Base-by-base conservation (phyloP, 768 basidiomycete species). In the Podaxis mareebaensis region DNA sequence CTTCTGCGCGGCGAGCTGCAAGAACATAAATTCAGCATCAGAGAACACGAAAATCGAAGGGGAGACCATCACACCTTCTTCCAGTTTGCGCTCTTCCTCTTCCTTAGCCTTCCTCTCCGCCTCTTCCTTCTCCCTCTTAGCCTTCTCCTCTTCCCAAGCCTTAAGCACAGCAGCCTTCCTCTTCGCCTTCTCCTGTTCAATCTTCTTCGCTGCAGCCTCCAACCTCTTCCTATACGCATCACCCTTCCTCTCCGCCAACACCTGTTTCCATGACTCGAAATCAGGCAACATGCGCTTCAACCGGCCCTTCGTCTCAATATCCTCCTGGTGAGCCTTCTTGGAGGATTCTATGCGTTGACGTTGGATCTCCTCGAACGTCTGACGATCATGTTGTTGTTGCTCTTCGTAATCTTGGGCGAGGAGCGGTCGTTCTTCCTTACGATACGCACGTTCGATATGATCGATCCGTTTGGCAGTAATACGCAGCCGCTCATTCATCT, bases 401-500 rank as follows among this genome's bases (percentile, higher is more conserved):
- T 79, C 74, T 36, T 90, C 88, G 72, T 98, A 98, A 75, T 98
- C 97, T 67, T 91, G 79, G 1, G 83, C 85, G 49, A 98, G 83
- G 3, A 99, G 81, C 0, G 95, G 91, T 5, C 88, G 84, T 73
- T 99, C 96, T 54, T 95, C 95, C 74, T 95, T 94, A 68, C 96
- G 90, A 77, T 90, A 92, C 0, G 96, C 95, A 59, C 95, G 93
- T 77, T 99, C 96, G 73, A 92, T 74, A 77, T 99, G 96, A 72
- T 99, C 97, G 68, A 98, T 85, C 26, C 95, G 90, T 78, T 99
- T 99, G 40, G 88, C 73, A 49, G 89, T 83, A 67, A 96, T 85
- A 24, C 94, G 89, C 53, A 96, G 82, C 22, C 91, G 85, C 69
- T 95, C 92, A 62, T 82, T 83, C 66, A 93, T 80, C 67, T 95